Evolutionary conservation across 192 early-diverging fungal genomes (phyloP), one percentile per base, ranked within the genome.

Genomic region (Pilobolus umbonatus): DNA sequence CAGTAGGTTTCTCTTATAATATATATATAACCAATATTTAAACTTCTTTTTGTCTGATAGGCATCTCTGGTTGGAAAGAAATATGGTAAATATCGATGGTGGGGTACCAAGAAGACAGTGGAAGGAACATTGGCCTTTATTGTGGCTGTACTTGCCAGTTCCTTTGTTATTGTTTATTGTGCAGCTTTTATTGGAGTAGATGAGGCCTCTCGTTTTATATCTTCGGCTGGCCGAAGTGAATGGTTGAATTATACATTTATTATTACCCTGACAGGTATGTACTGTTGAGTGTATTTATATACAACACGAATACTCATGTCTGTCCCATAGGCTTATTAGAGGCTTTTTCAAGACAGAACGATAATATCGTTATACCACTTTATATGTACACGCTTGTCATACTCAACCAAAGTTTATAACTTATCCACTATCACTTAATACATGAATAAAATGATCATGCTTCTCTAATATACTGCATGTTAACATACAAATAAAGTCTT

Each of bases 311-410:
- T 26, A 9, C 14, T 35, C 12, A 52, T 31, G n/a, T 3, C 2
- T 44, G 6, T 44, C 17, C 22, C 9, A 35, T 80, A 71, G 91
- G 76, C 1, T 60, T 90, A 60, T 68, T 96, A 19, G 94, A 96
- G 61, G 94, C 92, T 3, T 73, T 88, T 50, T 90, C 93, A 1
- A 85, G 82, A 48, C 94, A 98, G 75, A 98, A 98, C 64, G 96
- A 98, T 67, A 98, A 98, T 67, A 71, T 96, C 30, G 73, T 94
- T 21, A 83, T 97, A 50, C 94, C 96, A 2, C 77, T 94, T 48
- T 84, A 78, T 50, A 84, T 87, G 74, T 83, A 79, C 56, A 60
- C 86, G 15, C 63, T 78, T 56, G 64, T 77, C 14, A n/a, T n/a
- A n/a, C n/a, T n/a, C n/a, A n/a, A n/a, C n/a, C n/a, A n/a, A n/a